Evolutionary conservation across 139 green algal genomes (phyloP).

Genomic region (Closterium sp.): DNA sequence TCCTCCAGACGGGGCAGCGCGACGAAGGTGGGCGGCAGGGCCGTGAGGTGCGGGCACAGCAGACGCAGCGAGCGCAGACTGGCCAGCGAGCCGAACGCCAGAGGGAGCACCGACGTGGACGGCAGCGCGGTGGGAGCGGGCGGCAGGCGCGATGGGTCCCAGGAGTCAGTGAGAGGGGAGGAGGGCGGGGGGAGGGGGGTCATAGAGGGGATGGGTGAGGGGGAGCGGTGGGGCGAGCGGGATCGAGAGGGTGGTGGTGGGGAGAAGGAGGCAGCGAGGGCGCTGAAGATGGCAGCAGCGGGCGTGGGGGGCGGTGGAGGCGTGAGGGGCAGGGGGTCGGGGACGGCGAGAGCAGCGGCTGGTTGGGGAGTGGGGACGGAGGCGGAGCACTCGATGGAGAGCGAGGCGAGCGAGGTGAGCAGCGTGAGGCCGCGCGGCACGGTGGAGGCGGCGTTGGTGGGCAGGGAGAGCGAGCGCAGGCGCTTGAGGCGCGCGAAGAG

Average conservation of each 20-base stretch:
- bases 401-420: not conserved
- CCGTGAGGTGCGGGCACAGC: constrained; percentile 4
- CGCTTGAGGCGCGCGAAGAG: not conserved
- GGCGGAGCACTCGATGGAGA: constrained; percentile 2
- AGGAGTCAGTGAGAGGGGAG: not conserved
- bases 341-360: not conserved
- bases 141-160: not conserved
- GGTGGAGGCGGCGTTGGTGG: not conserved
- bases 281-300: constrained; percentile 1
- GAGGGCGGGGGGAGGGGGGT: not conserved
- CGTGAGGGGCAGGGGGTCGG: not conserved
- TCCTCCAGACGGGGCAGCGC: not conserved
- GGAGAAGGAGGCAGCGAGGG: not conserved
- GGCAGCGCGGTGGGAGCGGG: not conserved
- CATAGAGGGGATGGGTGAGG: not conserved
- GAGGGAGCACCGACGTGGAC: not conserved
- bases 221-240: not conserved
- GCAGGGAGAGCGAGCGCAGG: constrained; percentile 14
- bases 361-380: not conserved
- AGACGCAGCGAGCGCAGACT: not conserved
- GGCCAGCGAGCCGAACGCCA: not conserved
- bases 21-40: constrained; percentile 12
- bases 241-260: not conserved
- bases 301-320: not conserved
- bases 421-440: not conserved